Percentiles rank a stretch among this genome's conserved stretches.
These are phyloP conservation scores for Trypanosoma cruzi DNA, from an alignment of 208 protist genomes.

Conservation along the genomic window DNA sequence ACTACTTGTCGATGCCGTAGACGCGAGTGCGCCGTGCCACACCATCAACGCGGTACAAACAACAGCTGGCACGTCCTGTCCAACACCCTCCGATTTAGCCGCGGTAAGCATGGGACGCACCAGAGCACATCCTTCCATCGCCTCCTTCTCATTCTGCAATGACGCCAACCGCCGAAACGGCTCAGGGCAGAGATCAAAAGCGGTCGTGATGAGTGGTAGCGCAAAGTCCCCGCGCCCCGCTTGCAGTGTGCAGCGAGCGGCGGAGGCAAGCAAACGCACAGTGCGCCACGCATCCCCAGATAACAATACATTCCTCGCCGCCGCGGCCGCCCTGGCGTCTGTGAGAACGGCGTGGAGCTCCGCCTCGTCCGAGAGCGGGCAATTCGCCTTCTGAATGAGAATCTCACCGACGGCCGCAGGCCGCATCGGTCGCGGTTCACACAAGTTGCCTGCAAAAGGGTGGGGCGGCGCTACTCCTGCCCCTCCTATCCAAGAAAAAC, in stretches of 20 bases:
- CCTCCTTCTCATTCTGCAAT: constrained; percentile 2
- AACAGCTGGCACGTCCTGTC: constrained; percentile 5
- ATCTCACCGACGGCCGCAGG: constrained; percentile 2
- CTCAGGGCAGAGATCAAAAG: constrained; percentile 10
- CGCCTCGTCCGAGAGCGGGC: constrained; percentile 18
- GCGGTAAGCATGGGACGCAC: background rate
- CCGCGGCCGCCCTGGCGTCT: constrained; percentile 5
- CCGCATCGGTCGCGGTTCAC: background rate
- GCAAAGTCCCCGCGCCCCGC: constrained; percentile 27
- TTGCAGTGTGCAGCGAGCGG: constrained; percentile 26
- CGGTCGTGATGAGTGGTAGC: constrained; percentile 17
- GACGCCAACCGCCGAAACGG: constrained; percentile 19
- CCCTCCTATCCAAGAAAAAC: background rate
- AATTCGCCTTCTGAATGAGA: constrained; percentile 14
- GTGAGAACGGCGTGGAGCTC: constrained; percentile 22
- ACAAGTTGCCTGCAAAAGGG: background rate
- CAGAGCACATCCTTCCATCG: background rate
- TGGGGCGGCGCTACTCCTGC: background rate
- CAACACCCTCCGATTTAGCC: background rate
- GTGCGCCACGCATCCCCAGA: constrained; percentile 12
- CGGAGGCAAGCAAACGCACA: constrained; percentile 12
- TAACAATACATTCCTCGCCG: background rate
- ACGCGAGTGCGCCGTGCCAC: constrained; percentile 26
- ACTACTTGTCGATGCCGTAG: background rate
- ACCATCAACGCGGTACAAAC: constrained; percentile 27